Base-by-base conservation (phyloP, 1,139 yeast genomes). In the Zygosaccharomyces sapae region DNA sequence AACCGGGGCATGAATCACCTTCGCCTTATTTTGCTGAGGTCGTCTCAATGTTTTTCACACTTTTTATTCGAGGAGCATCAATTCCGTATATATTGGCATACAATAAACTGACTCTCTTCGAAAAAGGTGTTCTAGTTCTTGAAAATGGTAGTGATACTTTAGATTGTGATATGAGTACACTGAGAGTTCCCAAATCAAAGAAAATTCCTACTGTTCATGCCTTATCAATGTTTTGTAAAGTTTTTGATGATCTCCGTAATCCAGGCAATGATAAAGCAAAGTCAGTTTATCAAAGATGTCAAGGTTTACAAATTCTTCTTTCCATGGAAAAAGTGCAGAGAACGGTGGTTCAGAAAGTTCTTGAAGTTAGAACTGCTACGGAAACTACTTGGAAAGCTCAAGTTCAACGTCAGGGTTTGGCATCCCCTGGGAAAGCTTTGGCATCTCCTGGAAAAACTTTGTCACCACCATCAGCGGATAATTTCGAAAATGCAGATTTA, bases 51-150 rank as follows among this genome's bases (percentile, higher is more conserved):
- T 20, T 39, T 4, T 25, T 36, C 13, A 35, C 41, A 5, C 22
- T 52, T 6, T 38, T 50, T 20, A 34, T 36, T 4, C 65, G 52
- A 33, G 41, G 51, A 2, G 27, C 47, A 4, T 41, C 55, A 20
- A 30, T 47, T 10, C 53, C 54, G 31, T 52, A 54, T 41, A 47
- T 54, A 2, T 46, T 55, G 25, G 36, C 49, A 9, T 55, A 53
- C 49, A 44, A 53, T 10, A 55, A 54, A 33, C 24, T 53, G 24
- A 57, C 58, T 1, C 30, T 55, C 13, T 55, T 55, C 38, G 58
- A 53, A 25, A 52, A 46, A 24, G 55, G 56, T 3, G 20, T 47
- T 5, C 41, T 50, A 34, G 29, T 41, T 33, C 36, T 49, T 4
- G 40, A 45, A 1, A 5, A 38, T 8, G 45, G 46, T 22, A 24